Base-by-base conservation (phyloP, 164 flowering plant genomes). In the Aristolochia fimbriata region DNA sequence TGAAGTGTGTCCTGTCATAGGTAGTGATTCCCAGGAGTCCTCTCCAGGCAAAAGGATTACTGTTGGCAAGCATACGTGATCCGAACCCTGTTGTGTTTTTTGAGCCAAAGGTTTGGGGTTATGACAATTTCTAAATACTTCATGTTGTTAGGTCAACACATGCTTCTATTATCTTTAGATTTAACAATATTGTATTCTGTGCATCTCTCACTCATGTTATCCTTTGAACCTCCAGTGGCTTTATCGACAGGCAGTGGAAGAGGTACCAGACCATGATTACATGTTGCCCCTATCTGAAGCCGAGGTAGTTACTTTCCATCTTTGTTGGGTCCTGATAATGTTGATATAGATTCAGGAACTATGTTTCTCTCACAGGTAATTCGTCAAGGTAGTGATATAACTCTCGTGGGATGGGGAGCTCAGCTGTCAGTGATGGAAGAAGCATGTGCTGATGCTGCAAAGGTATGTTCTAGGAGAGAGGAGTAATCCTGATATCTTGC, bases 321-420 rank as follows among this genome's bases (percentile, higher is more conserved):
- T 37, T 41, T 43, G 8, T 17, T 21, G 10, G 43, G 43, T 41
- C 16, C 25, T 3, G 16, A 14, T 8, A 1, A 20, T 43, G 14
- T 13, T 20, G 21, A 41, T 13, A 19, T 13, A 19, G 20, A 37
- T 37, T n/a, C 19, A n/a, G 24, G 22, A 21, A 1, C 1, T n/a
- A 37, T 2, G 19, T n/a, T 47, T 27, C 9, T 41, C 48, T 24
- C 43, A 12, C 72, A 90, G 97, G 89, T 93, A 60, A 76, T 93
- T 64, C 80, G 91, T 62, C 77, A 84, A 71, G 97, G 97, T 25
- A 80, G 56, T 63, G 99, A 93, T 75, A 83, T 93, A 64, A 87
- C 99, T 52, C 87, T 93, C 25, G 96, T 93, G 50, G 97, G 95
- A 7, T 93, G 99, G 99, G 99, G 99, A 73, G 96, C 97, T 68